Conservation (phyloP, 257 asterid species). For the Ophiorrhiza pumila region DNA sequence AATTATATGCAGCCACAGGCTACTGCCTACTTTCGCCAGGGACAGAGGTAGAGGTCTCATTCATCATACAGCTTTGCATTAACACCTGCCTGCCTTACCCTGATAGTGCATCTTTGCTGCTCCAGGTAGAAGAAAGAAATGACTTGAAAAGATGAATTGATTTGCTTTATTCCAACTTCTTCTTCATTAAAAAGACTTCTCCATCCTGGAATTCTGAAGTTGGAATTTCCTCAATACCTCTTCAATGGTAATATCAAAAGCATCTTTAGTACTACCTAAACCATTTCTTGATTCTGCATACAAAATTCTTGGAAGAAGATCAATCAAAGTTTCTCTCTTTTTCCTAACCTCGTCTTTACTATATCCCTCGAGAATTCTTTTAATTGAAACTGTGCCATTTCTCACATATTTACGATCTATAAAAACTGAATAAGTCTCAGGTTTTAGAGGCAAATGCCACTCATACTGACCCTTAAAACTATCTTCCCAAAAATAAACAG, state of each 20-base stretch:
- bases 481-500: slow-evolving; percentile 50
- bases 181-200: not conserved
- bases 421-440: slow-evolving; percentile 34
- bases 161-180: too few species aligned
- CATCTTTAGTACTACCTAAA: slow-evolving; percentile 31
- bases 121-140: too few species aligned
- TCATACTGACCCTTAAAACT: slow-evolving; percentile 43
- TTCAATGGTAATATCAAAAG: slow-evolving; percentile 50
- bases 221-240: slow-evolving; percentile 41
- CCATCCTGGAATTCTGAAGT: slow-evolving; percentile 10
- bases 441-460: slow-evolving; percentile 45
- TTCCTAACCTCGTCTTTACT: slow-evolving; percentile 13
- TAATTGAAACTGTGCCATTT: slow-evolving; percentile 27
- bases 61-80: too few species aligned
- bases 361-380: not conserved
- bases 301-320: slow-evolving; percentile 23
- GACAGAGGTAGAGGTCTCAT: too few species aligned
- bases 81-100: too few species aligned
- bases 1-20: too few species aligned
- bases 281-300: slow-evolving; percentile 32
- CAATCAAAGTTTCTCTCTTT: slow-evolving; percentile 12
- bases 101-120: too few species aligned
- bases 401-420: slow-evolving; percentile 39
- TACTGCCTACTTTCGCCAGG: too few species aligned
- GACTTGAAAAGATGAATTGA: too few species aligned